These are phyloP conservation scores for Populus pruinosa DNA, from an alignment of 345 rosid species.

Conservation along the genomic window DNA sequence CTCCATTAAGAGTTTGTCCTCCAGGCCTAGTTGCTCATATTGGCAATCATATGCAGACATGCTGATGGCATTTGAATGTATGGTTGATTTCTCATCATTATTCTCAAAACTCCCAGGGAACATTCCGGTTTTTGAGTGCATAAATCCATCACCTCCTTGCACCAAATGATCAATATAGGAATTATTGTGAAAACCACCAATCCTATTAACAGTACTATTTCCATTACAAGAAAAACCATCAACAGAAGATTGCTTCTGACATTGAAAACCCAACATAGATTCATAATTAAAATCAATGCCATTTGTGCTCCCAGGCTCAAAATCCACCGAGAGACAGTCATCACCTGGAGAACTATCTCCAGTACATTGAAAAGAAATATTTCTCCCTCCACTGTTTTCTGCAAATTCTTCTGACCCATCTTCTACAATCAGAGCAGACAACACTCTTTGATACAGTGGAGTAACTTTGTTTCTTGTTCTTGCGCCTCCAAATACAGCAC, in stretches of 20 bases:
- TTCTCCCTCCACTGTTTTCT: conserved; percentile 31
- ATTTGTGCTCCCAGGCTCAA: conserved; percentile 27
- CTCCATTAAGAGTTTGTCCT: conserved; percentile 45
- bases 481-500: conserved; percentile 18
- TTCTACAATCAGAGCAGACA: conserved; percentile 53
- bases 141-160: conserved; percentile 20
- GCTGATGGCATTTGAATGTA: conserved; percentile 10
- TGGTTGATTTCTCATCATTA: conserved; percentile 13
- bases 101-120: conserved; percentile 17
- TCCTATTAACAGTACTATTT: conserved; percentile 7
- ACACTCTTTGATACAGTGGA: conserved; percentile 55
- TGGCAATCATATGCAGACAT: conserved; percentile 28
- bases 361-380: conserved; percentile 19
- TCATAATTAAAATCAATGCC: conserved; percentile 28
- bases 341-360: conserved; percentile 24
- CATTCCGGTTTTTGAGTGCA: conserved; percentile 16
- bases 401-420: conserved; percentile 42
- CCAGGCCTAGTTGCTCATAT: conserved; percentile 37
- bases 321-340: conserved; percentile 11
- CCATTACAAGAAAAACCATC: conserved; percentile 31
- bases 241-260: conserved; percentile 22
- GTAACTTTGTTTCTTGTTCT: conserved; percentile 25
- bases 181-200: conserved; percentile 12
- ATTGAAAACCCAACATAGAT: conserved; percentile 22
- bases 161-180: conserved; percentile 13